Evolutionary conservation across 2,329 filamentous ascomycete species (phyloP), one percentile per base, ranked within the genome.

Genomic region (Pseudovirgaria hyperparasitica): DNA sequence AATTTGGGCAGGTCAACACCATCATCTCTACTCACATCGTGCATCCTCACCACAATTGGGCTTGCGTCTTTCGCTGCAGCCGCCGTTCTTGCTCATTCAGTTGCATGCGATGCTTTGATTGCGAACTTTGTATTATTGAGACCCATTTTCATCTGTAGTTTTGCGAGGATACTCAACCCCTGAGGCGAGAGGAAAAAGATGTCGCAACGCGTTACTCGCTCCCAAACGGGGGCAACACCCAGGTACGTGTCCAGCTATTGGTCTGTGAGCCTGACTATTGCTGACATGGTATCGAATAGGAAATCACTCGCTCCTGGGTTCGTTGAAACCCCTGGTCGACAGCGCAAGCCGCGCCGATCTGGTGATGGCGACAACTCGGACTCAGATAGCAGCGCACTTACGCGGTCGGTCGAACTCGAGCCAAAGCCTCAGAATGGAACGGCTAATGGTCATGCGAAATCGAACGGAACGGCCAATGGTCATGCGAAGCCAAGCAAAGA

Each of bases 261-360:
- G 6, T 10, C 19, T 25, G 22, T 24, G 15, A 5, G 16, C 7
- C 23, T 23, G 22, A 13, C n/a, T 15, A n/a, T 33, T 32, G 37
- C 42, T 50, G 34, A 52, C 37, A 27, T 36, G 29, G 12, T 24
- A 15, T 34, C 49, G 44, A 27, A 50, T 50, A 54, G 57, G 46
- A 44, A 56, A 42, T 46, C 45, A 39, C 33, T 48, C 40, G 42
- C 58, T 46, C 51, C 52, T 23, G 61, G 58, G 34, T 62, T 60
- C 36, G 60, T 65, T 36, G 62, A 64, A 35, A 65, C 60, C 8
- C 61, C 62, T 7, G 58, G 57, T 24, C 52, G 54, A 29, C 52
- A 45, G 26, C 52, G 48, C 33, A 56, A 55, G 32, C 48, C 55
- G 30, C 56, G 61, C 45, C 62, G 58, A 37, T 60, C 58, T 14